Evolutionary conservation across 2,329 filamentous ascomycete species (phyloP).

Genomic region (Trichophyton schoenleinii): DNA sequence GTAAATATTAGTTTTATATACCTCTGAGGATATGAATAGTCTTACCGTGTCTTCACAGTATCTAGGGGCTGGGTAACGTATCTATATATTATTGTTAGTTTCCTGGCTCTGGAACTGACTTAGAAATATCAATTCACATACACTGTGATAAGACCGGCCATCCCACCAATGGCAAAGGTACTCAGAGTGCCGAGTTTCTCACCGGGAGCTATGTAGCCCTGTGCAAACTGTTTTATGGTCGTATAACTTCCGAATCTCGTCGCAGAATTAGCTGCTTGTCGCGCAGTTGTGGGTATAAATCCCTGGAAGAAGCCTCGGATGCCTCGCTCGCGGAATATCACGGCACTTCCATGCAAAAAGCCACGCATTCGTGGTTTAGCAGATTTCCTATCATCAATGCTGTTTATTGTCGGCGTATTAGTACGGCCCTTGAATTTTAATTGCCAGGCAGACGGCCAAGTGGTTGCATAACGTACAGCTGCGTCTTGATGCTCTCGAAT

Average conservation of each 20-base stretch:
- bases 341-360: slow-evolving; percentile 75
- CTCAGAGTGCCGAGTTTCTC: slow-evolving; percentile 82
- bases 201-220: slow-evolving; percentile 82
- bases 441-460: background rate
- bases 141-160: slow-evolving; percentile 85
- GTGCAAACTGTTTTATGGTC: slow-evolving; percentile 76
- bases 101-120: background rate
- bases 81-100: slow-evolving; percentile 18
- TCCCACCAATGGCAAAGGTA: slow-evolving; percentile 81
- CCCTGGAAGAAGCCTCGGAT: slow-evolving; percentile 92
- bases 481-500: slow-evolving; percentile 97
- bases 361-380: slow-evolving; percentile 76
- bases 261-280: slow-evolving; percentile 89
- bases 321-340: slow-evolving; percentile 81
- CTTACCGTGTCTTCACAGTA: slow-evolving; percentile 73
- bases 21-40: background rate
- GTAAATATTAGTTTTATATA: background rate
- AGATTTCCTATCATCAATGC: slow-evolving; percentile 87
- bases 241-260: slow-evolving; percentile 86
- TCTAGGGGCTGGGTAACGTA: slow-evolving; percentile 59
- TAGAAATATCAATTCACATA: slow-evolving; percentile 35
- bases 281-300: slow-evolving; percentile 84
- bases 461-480: slow-evolving; percentile 45
- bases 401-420: slow-evolving; percentile 23
- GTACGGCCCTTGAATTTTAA: background rate